phyloP scores from a whole-genome alignment of 176 grass and related monocot species.

The Triticum turgidum region DNA sequence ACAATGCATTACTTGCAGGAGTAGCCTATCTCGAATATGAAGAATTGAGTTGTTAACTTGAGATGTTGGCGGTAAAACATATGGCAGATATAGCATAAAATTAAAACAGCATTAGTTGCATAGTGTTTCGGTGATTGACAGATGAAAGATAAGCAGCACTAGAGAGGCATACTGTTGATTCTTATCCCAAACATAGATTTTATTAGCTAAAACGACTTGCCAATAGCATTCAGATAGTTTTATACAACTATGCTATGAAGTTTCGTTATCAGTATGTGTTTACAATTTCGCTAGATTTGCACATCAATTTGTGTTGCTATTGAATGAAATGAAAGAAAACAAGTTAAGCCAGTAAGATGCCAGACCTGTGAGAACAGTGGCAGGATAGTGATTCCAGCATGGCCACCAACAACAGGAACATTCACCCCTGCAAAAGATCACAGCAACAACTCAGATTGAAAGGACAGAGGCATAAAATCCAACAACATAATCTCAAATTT shows the following conservation, averaged over 20 bases:
- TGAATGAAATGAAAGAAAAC: background rate
- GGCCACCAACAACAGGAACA: constrained; percentile 84
- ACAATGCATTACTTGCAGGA: constrained; percentile 65
- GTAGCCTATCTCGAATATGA: constrained; percentile 52
- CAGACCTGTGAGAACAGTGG: constrained; percentile 85
- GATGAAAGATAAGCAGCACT: background rate
- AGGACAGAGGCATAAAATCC: background rate
- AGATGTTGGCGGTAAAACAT: background rate
- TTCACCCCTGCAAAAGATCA: constrained; percentile 57
- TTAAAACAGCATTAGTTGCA: background rate
- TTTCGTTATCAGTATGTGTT: background rate
- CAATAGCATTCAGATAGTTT: background rate
- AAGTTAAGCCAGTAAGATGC: background rate
- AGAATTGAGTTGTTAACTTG: background rate
- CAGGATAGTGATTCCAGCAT: constrained; percentile 87
- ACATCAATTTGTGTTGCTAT: background rate
- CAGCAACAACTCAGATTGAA: background rate
- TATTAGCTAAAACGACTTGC: background rate
- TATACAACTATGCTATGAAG: background rate
- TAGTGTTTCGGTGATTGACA: background rate
- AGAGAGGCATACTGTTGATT: background rate
- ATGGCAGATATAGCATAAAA: background rate
- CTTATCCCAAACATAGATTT: background rate
- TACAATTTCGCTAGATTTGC: background rate
- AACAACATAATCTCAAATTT: background rate